phyloP scores from a whole-genome alignment of 169 alveolate species.

The Eimeria zaria region DNA sequence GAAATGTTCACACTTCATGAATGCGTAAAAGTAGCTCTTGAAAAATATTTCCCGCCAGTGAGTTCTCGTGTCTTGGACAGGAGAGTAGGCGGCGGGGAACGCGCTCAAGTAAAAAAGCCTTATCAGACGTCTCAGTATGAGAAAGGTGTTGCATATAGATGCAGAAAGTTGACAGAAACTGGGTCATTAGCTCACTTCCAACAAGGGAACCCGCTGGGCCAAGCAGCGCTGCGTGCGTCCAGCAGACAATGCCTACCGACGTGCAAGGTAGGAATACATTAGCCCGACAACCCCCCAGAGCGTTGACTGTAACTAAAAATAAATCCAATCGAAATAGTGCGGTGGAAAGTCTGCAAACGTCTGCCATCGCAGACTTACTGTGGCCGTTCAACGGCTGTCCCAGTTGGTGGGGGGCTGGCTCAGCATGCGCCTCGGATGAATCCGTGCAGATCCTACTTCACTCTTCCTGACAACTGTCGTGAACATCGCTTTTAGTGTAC shows the following conservation, averaged over 20 bases:
- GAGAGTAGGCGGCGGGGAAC: neutral
- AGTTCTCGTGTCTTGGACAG: neutral
- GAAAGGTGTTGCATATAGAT: neutral
- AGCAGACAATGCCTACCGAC: neutral
- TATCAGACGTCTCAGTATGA: neutral
- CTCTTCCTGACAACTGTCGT: constrained; percentile 68
- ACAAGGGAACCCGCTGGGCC: neutral
- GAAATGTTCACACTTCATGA: neutral
- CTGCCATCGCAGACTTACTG: neutral
- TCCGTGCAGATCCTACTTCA: constrained; percentile 6
- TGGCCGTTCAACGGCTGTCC: constrained; percentile 44
- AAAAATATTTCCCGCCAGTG: neutral
- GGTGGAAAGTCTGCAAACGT: neutral
- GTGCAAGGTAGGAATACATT: neutral
- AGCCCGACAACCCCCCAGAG: neutral
- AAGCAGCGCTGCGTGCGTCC: neutral
- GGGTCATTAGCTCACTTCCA: neutral
- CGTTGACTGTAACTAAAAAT: neutral
- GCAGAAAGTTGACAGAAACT: neutral
- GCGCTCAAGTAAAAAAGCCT: neutral
- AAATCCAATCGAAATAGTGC: neutral
- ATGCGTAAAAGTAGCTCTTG: neutral
- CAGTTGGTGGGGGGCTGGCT: constrained; percentile 69
- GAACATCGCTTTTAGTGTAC: neutral
- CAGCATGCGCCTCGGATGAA: constrained; percentile 62